These are phyloP conservation scores for Musa beccarii DNA, from an alignment of 176 grass and related monocot genomes.

Conservation along the genomic window DNA sequence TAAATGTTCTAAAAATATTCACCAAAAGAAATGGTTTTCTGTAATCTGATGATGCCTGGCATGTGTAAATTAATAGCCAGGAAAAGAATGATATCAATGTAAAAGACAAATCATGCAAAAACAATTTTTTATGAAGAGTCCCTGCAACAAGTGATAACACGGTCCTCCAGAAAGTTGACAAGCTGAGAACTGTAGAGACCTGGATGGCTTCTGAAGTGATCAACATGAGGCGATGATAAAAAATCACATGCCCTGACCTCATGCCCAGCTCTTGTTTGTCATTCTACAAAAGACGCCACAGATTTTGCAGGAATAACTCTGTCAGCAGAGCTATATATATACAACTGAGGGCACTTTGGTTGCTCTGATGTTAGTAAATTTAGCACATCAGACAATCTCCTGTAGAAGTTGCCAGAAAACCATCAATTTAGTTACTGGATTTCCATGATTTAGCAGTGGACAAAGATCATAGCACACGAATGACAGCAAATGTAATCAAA, in stretches of 20 bases:
- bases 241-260: conserved; percentile 66
- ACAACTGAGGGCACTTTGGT: conserved; percentile 73
- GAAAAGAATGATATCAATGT: conserved; percentile 5
- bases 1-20: too few relatives aligned
- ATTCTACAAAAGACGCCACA: conserved; percentile 62
- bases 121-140: conserved; percentile 1
- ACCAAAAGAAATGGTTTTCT: too few relatives aligned
- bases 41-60: background rate
- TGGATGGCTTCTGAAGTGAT: conserved; percentile 74
- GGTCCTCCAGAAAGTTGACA: conserved; percentile 56
- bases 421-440: too few relatives aligned
- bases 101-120: background rate
- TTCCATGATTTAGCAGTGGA: too few relatives aligned
- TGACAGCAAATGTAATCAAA: too few relatives aligned
- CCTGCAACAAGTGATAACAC: conserved; percentile 21
- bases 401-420: conserved; percentile 14
- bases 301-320: conserved; percentile 79
- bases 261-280: conserved; percentile 37
- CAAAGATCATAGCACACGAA: too few relatives aligned
- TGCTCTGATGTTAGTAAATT: conserved; percentile 55
- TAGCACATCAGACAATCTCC: conserved; percentile 57
- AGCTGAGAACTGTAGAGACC: conserved; percentile 58
- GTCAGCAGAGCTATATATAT: conserved; percentile 79
- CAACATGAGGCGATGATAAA: conserved; percentile 67
- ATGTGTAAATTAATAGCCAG: conserved; percentile 1